Base-by-base conservation (phyloP, 495 filamentous ascomycete species). In the Penicillium coprophilum region DNA sequence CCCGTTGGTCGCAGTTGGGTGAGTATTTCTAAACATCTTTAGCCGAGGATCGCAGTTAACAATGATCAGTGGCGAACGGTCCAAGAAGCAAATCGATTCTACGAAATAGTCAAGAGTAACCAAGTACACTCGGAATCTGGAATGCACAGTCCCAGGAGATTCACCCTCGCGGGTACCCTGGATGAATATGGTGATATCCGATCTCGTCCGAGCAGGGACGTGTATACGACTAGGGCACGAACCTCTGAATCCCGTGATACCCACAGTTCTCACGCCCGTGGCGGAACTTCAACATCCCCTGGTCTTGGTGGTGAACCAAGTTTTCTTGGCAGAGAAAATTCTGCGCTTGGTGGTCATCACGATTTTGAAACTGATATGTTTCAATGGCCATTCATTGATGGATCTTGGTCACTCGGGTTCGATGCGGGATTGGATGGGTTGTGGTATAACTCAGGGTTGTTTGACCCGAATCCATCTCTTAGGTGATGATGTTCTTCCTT, bases 111-210 rank as follows among this genome's bases (percentile, higher is more conserved):
- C 5, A 72, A 67, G 43, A 68, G 55, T 46, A 61, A 58, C 45
- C 67, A 72, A 36, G 49, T 63, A 4, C 51, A 68, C 27, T 28
- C 55, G 1, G 57, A 58, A 2, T 55, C 65, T 2, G 67, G 56
- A 5, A 61, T 69, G 48, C 66, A 67, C 45, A 63, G 67, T 6
- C 67, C 64, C 0, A 57, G 67, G 2, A 69, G 71, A 17, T 64
- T 76, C 20, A 67, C 73, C 0, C 57, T 77, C 1, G 74, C 66
- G 6, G 72, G 74, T 0, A 72, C 61, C 0, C 56, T 77, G 30
- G 74, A 77, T 53, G 74, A 77, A 53, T 77, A 77, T 46, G 74
- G 74, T 6, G 74, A 77, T 50, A 77, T 77, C 19, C 71, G 74
- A 4, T 68, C 66, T n/a, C 68, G 64, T 31, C 70, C 68, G 4